A percentile compares a stretch with the other conserved stretches of the same genome.
Conservation (phyloP, 257 asterid genomes). For the Nicotiana benthamiana region DNA sequence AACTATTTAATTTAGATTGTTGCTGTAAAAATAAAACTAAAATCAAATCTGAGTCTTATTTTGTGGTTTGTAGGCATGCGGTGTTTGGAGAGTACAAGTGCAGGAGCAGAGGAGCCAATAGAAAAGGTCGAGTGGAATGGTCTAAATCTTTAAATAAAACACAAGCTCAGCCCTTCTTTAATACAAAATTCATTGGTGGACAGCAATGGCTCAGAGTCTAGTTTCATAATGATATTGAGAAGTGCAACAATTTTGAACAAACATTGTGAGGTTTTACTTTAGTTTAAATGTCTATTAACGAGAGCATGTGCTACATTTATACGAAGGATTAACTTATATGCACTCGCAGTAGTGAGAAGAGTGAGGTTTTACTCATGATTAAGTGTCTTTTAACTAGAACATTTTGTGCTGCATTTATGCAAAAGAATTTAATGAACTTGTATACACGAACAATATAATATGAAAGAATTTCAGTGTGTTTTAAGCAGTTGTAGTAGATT, state of each 20-base stretch:
- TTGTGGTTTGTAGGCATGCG: slow-evolving; percentile 36
- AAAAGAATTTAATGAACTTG: too few species aligned
- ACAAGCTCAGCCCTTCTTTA: slow-evolving; percentile 37
- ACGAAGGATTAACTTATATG: too few species aligned
- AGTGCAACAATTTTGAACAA: background rate
- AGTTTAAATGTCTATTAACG: background rate
- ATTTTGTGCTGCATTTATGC: too few species aligned
- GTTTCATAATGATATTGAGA: background rate
- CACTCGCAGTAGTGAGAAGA: too few species aligned
- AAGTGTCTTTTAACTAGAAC: too few species aligned
- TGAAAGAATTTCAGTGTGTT: too few species aligned
- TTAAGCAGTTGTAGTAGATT: too few species aligned
- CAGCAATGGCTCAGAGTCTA: slow-evolving; percentile 48
- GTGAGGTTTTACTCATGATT: too few species aligned
- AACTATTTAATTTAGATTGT: background rate
- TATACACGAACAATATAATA: too few species aligned
- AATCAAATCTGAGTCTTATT: background rate
- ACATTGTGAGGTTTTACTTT: background rate
- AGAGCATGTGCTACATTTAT: background rate
- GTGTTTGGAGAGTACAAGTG: slow-evolving; percentile 56
- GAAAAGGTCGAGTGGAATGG: slow-evolving; percentile 47
- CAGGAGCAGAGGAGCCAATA: slow-evolving; percentile 61
- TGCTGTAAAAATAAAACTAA: background rate
- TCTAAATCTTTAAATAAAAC: slow-evolving; percentile 27
- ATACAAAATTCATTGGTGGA: slow-evolving; percentile 43